phyloP scores from a whole-genome alignment of 2,329 filamentous ascomycete genomes.

The Pestalotiopsis fici region DNA sequence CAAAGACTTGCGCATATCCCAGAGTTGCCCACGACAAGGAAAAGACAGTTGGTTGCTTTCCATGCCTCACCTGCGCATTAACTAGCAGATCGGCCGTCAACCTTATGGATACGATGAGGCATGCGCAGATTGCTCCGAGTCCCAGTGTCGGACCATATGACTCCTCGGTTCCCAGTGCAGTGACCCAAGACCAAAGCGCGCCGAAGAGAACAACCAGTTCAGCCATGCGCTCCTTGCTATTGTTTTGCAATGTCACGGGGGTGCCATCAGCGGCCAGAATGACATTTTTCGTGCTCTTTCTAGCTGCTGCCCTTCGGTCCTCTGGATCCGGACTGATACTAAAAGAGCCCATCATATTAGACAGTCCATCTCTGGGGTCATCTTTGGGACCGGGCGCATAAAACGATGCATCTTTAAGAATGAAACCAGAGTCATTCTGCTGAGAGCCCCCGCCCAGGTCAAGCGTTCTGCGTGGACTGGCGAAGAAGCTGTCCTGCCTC shows the following conservation, averaged over 20 bases:
- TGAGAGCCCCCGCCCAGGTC: conserved; percentile 19
- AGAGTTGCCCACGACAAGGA: conserved; percentile 26
- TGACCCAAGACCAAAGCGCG: conserved; percentile 27
- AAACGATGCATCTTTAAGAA: conserved; percentile 27
- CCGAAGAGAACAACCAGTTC: conserved; percentile 26
- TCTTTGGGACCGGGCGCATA: conserved; percentile 28
- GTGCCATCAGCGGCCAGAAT: background rate
- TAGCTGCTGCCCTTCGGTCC: conserved; percentile 14
- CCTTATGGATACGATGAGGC: conserved; percentile 29
- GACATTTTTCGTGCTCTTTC: background rate
- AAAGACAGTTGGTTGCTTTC: conserved; percentile 20
- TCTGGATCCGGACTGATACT: conserved; percentile 31
- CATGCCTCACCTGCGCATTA: conserved; percentile 23
- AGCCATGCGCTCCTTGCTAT: conserved; percentile 18
- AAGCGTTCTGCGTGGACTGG: conserved; percentile 18
- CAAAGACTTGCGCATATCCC: conserved; percentile 24
- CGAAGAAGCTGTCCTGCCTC: conserved; percentile 54
- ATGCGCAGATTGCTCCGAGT: conserved; percentile 26
- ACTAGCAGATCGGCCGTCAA: conserved; percentile 29
- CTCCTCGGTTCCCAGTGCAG: conserved; percentile 23
- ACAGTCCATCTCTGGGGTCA: conserved; percentile 31
- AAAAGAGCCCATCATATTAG: conserved; percentile 33
- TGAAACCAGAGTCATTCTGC: conserved; percentile 18
- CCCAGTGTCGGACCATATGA: conserved; percentile 26
- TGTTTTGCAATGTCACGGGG: conserved; percentile 14